A percentile compares a stretch with the other conserved stretches of the same genome.
Conservation (phyloP, 2,329 filamentous ascomycete species). For the Botrytis tulipae region DNA sequence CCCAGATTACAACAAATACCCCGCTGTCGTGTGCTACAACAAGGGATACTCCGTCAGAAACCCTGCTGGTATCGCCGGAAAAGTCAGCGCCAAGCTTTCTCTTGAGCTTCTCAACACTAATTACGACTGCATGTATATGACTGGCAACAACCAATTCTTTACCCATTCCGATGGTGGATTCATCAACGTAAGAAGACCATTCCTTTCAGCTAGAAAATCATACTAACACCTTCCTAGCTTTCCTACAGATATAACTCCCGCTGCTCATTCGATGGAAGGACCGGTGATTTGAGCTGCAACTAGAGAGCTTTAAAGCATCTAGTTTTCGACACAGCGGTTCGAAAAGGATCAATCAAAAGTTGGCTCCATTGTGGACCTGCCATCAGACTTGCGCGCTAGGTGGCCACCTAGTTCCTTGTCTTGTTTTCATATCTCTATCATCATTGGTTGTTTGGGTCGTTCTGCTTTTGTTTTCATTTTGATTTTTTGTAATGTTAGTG, state of each 20-base stretch:
- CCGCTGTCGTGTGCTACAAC: background rate
- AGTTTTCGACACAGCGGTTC: background rate
- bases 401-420: background rate
- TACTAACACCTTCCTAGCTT: background rate
- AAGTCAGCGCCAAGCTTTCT: background rate
- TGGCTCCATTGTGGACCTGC: background rate
- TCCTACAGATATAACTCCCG: background rate
- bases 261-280: background rate
- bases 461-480: background rate
- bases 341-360: background rate
- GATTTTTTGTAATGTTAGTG: background rate
- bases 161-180: background rate
- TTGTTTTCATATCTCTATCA: background rate
- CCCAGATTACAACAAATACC: background rate
- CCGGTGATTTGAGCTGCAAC: background rate
- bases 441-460: background rate
- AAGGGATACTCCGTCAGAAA: background rate
- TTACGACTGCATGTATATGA: constrained; percentile 3
- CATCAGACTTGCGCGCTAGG: background rate
- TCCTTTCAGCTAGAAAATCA: background rate
- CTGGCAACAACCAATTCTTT: background rate
- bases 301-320: background rate
- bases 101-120: background rate
- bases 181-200: background rate
- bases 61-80: no score